phyloP scores from a whole-genome alignment of 208 protist genomes.

The Novymonas esmeraldas region DNA sequence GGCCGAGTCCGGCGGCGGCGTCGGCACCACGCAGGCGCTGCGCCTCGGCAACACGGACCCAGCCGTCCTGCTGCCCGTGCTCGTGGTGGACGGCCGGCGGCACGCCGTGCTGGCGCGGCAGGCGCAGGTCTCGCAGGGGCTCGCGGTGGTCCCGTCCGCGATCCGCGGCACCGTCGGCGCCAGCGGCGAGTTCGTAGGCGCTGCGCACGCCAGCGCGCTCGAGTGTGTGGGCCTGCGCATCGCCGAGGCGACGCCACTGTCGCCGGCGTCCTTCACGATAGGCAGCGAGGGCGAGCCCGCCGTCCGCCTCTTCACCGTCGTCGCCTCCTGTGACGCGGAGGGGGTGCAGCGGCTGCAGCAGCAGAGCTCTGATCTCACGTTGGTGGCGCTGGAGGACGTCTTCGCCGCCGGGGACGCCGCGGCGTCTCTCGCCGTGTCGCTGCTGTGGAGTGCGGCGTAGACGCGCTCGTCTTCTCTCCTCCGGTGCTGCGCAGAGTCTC shows the following conservation, averaged over 20 bases:
- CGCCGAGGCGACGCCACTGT: conserved; percentile 18
- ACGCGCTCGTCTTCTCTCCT: too few relatives aligned
- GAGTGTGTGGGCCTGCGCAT: conserved; percentile 35
- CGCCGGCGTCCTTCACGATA: conserved; percentile 42
- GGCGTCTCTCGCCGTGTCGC: conserved; percentile 49
- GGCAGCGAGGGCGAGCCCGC: conserved; percentile 62
- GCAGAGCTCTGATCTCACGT: conserved; percentile 13
- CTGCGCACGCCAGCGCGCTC: conserved; percentile 29
- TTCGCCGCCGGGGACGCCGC: conserved; percentile 50
- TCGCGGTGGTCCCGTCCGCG: conserved; percentile 40
- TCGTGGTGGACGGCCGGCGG: conserved; percentile 23
- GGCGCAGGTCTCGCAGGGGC: conserved; percentile 36
- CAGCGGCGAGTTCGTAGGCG: conserved; percentile 30
- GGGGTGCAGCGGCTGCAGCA: conserved; percentile 30
- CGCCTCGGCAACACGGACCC: conserved; percentile 36
- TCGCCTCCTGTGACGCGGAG: conserved; percentile 20
- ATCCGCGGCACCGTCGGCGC: conserved; percentile 42
- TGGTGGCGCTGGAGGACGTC: conserved; percentile 50
- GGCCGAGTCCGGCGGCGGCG: conserved; percentile 25
- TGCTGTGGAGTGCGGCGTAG: conserved; percentile 20
- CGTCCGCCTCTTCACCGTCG: conserved; percentile 46
- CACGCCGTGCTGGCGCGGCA: conserved; percentile 54
- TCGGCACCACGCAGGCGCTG: conserved; percentile 36
- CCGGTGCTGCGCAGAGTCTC: too few relatives aligned
- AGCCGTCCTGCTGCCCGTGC: conserved; percentile 58